Evolutionary conservation across 2,329 filamentous ascomycete species (phyloP).

Genomic region (Cladosporium sp.): DNA sequence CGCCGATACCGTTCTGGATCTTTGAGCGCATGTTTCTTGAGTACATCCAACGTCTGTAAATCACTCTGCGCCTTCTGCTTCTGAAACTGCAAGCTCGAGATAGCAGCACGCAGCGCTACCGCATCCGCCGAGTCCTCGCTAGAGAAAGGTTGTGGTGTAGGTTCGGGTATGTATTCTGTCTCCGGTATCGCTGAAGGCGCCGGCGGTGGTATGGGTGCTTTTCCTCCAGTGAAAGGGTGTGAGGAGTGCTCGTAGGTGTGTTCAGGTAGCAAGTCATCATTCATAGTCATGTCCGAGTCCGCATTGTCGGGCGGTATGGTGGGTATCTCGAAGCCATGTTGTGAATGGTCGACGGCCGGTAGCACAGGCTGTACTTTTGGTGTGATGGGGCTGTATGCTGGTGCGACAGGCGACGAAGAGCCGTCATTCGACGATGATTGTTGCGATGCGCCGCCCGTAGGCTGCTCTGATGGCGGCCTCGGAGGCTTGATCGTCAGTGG

Average conservation of each 20-base stretch:
- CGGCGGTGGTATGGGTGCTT: conserved; percentile 14
- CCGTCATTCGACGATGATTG: conserved; percentile 10
- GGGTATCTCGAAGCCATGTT: conserved; percentile 11
- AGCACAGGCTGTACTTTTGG: conserved; percentile 30
- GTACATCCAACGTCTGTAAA: conserved; percentile 63
- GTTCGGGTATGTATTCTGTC: conserved; percentile 38
- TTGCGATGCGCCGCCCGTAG: conserved; percentile 6
- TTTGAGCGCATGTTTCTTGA: conserved; percentile 66
- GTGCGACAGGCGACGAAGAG: conserved; percentile 15
- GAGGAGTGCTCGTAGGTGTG: background rate
- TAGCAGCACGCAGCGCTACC: conserved; percentile 78
- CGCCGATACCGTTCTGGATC: conserved; percentile 68
- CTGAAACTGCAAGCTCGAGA: conserved; percentile 83
- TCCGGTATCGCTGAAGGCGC: conserved; percentile 16
- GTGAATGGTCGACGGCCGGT: conserved; percentile 15
- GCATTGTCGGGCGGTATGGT: conserved; percentile 9
- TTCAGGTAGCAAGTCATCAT: background rate
- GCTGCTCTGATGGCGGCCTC: conserved; percentile 16
- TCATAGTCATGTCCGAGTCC: conserved; percentile 3
- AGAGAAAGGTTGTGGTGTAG: conserved; percentile 43
- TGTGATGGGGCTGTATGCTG: conserved; percentile 31
- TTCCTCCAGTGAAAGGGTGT: background rate
- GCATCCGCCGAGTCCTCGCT: conserved; percentile 70
- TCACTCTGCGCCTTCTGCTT: conserved; percentile 72
- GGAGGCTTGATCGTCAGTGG: conserved; percentile 25